Conservation (phyloP, 108 stramenopile species). For the Cyclostephanos tholiformis region DNA sequence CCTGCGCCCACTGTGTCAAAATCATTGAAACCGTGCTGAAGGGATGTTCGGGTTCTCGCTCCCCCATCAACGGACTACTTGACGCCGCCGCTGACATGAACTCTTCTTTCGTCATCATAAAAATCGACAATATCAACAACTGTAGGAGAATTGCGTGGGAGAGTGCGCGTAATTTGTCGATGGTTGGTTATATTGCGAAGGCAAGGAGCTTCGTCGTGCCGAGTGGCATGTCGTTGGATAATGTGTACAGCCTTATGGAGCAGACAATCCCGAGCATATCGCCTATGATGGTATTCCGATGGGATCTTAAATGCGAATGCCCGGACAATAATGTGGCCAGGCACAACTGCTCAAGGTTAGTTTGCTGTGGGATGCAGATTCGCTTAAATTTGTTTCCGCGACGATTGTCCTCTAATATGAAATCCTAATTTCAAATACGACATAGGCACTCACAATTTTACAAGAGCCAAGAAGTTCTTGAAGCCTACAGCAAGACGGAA, state of each 20-base stretch:
- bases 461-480: conserved; percentile 68
- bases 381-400: background rate
- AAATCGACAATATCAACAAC: conserved; percentile 60
- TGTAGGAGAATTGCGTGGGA: conserved; percentile 82
- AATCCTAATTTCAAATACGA: conserved; percentile 1
- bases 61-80: conserved; percentile 83
- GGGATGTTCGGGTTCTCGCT: conserved; percentile 83
- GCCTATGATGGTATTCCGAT: conserved; percentile 71
- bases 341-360: conserved; percentile 78
- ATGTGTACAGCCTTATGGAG: conserved; percentile 26
- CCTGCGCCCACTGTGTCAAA: conserved; percentile 89
- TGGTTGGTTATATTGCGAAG: conserved; percentile 87
- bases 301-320: conserved; percentile 74
- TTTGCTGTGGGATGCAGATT: conserved; percentile 4
- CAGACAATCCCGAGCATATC: conserved; percentile 25
- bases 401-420: background rate
- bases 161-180: conserved; percentile 75
- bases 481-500: conserved; percentile 69
- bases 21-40: conserved; percentile 90
- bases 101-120: conserved; percentile 63
- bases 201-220: conserved; percentile 67
- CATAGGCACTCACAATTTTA: conserved; percentile 69
- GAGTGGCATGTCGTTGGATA: conserved; percentile 31
- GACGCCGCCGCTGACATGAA: conserved; percentile 84
- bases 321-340: conserved; percentile 84